Base-by-base conservation (phyloP, 768 basidiomycete species). In the Tricholoma hemisulphureum region DNA sequence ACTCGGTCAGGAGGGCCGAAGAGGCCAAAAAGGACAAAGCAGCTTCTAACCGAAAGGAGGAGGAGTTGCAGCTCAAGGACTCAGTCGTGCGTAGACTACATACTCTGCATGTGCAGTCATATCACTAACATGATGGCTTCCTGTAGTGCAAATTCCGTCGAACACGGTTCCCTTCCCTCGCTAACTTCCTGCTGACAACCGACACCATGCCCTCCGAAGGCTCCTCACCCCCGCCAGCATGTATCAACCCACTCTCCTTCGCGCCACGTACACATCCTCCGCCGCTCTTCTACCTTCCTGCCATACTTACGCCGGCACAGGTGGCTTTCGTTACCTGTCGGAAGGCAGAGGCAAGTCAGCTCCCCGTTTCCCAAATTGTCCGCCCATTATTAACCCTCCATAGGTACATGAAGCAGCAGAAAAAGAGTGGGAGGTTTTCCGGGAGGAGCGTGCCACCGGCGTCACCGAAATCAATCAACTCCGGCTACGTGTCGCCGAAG, bases 1-100 rank as follows among this genome's bases (percentile, higher is more conserved):
- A 90, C 73, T 80, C 86, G 78, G 89, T 93, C 75, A 84, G 90
- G 71, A 81, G 87, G 71, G 86, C 87, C 64, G 91, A 91, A 79
- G 90, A 93, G 74, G 87, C 86, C 59, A 91, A 91, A 75, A 89
- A 89, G 71, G 89, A 91, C 74, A 90, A 90, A 73, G 83, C 83
- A 50, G 61, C 68, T 35, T 89, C 91, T 46, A 89, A 85, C 71
- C 78, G 89, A 61, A 91, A 84, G 71, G 91, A 93, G 73, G 89
- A 92, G 69, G 91, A 93, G 6, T 69, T 91, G 46, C 87, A 88
- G 65, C 78, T 92, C 51, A 89, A 86, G 72, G 90, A 92, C 65
- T 91, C 88, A 7, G 83, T 93, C 62, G 90, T 91, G 66, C 55
- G 90, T 80, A 29, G 20, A 29, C 11, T 23, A 54, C 18, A 21